A percentile compares a stretch with the other conserved stretches of the same genome.
Evolutionary conservation across 2,329 filamentous ascomycete genomes (phyloP).

Genomic region (Fusarium sp.): DNA sequence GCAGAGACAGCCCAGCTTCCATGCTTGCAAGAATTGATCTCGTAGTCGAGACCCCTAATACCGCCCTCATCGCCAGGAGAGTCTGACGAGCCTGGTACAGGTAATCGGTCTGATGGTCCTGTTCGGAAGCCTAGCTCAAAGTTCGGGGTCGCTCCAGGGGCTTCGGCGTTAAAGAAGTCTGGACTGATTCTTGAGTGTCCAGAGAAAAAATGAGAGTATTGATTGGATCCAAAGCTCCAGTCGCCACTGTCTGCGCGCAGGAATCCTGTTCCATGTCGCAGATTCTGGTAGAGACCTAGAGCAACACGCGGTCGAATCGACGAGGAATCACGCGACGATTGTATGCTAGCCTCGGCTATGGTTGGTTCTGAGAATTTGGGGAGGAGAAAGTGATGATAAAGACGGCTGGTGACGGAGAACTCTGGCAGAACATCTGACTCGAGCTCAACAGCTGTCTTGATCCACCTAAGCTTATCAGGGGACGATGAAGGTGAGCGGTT

Average conservation of each 20-base stretch:
- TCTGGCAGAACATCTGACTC: constrained; percentile 51
- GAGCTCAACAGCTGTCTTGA: constrained; percentile 38
- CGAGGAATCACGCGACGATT: constrained; percentile 32
- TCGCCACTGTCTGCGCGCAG: constrained; percentile 55
- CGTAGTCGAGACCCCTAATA: constrained; percentile 50
- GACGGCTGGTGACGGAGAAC: constrained; percentile 48
- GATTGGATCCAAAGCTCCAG: constrained; percentile 45
- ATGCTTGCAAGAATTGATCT: constrained; percentile 42
- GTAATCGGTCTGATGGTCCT: constrained; percentile 22
- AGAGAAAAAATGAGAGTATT: constrained; percentile 47
- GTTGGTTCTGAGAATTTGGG: constrained; percentile 45
- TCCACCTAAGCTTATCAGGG: constrained; percentile 33
- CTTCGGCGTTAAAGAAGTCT: constrained; percentile 44
- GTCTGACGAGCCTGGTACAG: constrained; percentile 18
- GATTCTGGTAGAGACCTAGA: constrained; percentile 47
- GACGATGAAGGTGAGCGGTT: constrained; percentile 26
- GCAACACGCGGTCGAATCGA: constrained; percentile 43
- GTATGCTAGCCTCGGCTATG: constrained; percentile 50
- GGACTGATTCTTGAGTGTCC: constrained; percentile 47
- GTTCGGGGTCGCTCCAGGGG: constrained; percentile 48
- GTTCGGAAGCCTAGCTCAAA: constrained; percentile 55
- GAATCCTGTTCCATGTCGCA: constrained; percentile 50
- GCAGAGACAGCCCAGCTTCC: constrained; percentile 55
- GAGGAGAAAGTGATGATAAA: constrained; percentile 48
- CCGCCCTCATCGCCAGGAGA: constrained; percentile 44